Base-by-base conservation (phyloP, 192 early-diverging fungal genomes). In the Coemansia sp. region DNA sequence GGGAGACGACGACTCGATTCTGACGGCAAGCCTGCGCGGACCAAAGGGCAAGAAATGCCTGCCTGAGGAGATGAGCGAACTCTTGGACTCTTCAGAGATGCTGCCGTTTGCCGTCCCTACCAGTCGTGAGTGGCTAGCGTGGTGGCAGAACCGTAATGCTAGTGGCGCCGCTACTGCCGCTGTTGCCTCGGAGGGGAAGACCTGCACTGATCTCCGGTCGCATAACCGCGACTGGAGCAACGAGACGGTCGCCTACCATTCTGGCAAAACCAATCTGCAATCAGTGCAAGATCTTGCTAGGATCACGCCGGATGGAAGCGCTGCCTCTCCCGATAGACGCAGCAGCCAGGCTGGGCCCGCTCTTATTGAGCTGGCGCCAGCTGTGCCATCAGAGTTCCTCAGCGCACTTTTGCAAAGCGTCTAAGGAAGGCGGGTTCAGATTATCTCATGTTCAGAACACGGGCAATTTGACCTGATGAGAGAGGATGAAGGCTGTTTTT, bases 71-170 rank as follows among this genome's bases (percentile, higher is more conserved):
- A 82, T 84, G 74, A 75, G 62, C 43, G 85, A 87, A 65, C 80
- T 86, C 51, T 68, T 84, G 21, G 88, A 89, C 57, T 78, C 87
- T 0, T 63, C 64, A 9, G 85, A 84, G 51, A 71, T 85, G 57
- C 58, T 87, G 40, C 87, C 88, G 61, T 89, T 89, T 71, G 83
- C 87, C 8, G 77, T 89, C 42, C 88, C 88, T 3, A 89, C 87
- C 1, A 80, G 84, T 54, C 78, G 78, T 49, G 81, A 84, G 49
- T 77, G 78, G 77, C 67, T 74, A 42, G 16, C 63, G 39, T 84
- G 82, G 82, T 84, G 82, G 82, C 68, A 68, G 63, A 51, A 37
- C 39, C 13, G 39, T 16, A 59, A 37, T 37, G 5, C 57, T 6
- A 59, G 61, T 16, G 64, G 62, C 1, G 58, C 41, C 7, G 11